Conservation (phyloP, 345 rosid genomes). For the Rhodamnia rubescens region DNA sequence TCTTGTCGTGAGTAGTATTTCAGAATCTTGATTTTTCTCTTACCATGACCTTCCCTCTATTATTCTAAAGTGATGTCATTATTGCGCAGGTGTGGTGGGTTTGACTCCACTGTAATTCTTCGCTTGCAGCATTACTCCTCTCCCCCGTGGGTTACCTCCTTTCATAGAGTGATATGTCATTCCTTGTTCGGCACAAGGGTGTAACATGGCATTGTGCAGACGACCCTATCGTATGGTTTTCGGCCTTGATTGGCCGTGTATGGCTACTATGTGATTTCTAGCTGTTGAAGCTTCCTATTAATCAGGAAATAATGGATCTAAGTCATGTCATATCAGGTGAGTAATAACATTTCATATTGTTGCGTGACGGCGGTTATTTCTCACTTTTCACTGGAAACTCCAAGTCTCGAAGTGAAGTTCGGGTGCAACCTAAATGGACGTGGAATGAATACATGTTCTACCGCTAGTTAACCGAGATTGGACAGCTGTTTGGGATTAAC, state of each 20-base stretch:
- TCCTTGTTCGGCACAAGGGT: neutral
- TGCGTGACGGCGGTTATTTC: neutral
- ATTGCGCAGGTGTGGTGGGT: constrained; percentile 64
- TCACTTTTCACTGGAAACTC: neutral
- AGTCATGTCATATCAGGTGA: neutral
- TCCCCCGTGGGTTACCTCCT: neutral
- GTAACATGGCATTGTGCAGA: neutral
- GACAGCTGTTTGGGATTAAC: neutral
- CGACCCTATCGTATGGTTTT: neutral
- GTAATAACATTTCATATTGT: neutral
- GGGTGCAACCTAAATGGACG: neutral
- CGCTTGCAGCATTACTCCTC: neutral
- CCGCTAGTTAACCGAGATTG: neutral
- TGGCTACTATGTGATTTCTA: neutral
- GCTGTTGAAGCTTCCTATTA: neutral
- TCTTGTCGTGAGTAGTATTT: neutral
- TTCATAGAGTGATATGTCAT: neutral
- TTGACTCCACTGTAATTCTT: constrained; percentile 39
- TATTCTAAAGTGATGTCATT: constrained; percentile 4
- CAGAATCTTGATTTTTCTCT: neutral
- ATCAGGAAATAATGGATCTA: neutral
- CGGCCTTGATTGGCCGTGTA: neutral
- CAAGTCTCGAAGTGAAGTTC: neutral
- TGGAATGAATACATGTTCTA: neutral
- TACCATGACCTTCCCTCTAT: neutral